Base-by-base conservation (phyloP, 1,284 basidiomycete genomes). In the Cerrena zonata region DNA sequence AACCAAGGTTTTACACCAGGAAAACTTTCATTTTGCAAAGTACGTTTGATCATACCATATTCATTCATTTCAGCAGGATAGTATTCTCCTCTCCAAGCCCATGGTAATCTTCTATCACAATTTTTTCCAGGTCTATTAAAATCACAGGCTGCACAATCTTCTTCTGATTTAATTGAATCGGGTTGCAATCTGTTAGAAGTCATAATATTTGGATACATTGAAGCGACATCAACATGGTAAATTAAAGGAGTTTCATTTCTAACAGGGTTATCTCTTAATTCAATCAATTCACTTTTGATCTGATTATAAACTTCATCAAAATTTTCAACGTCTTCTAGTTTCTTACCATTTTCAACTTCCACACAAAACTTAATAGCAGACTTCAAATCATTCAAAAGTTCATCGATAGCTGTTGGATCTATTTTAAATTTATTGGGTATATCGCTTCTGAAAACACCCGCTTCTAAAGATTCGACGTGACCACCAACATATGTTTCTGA, bases 171-270 rank as follows among this genome's bases (percentile, higher is more conserved):
- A 69, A 99, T 90, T 1, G 96, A 96, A 69, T 99, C 96, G 2
- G 96, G 96, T 62, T 99, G 96, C 2, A 99, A 80, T 49, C 96
- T 91, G 68, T 99, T 99, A 25, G 94, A 97, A 75, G 99, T 88
- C 96, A 99, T 99, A 82, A 99, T 99, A 72, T 99, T 99, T 52
- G 96, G 96, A 65, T 99, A 99, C 96, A 99, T 99, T 58, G 96
- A 96, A 1, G 96, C 96, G 55, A 99, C 96, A 65, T 99, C 96
- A 64, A 99, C 73, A 71, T 99, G 96, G 70, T 99, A 99, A 65
- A 99, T 99, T 58, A 99, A 82, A 0, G 96, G 96, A 21, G 85
- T 87, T 72, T 98, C 95, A 49, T 80, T 78, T n/a, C 94, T 89
- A 48, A 82, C 79, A 0, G 96, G 95, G 47, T 90, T 83, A 71